Evolutionary conservation across 2,329 filamentous ascomycete genomes (phyloP).

Genomic region (Hymenoscyphus occultus): DNA sequence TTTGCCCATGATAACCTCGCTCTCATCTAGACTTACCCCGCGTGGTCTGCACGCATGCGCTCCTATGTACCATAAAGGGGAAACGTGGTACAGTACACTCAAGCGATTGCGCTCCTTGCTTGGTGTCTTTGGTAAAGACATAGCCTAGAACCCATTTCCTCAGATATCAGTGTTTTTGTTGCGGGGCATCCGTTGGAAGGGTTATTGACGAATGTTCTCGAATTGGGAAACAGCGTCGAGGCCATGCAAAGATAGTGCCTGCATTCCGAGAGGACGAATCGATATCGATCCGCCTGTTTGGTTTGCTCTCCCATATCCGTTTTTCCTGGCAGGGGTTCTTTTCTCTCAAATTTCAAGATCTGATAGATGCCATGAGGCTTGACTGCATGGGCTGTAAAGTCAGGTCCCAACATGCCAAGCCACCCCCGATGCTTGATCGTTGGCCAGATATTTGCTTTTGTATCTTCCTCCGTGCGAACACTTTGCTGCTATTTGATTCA

Average conservation of each 20-base stretch:
- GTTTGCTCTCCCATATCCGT: not conserved
- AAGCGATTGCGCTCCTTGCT: not conserved
- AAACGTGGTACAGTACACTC: not conserved
- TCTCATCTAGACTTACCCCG: not conserved
- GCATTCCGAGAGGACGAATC: not conserved
- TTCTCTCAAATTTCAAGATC: not conserved
- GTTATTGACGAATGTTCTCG: not conserved
- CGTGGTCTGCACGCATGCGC: not conserved
- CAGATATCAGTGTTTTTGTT: not conserved
- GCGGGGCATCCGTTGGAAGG: not conserved
- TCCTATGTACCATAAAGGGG: not conserved
- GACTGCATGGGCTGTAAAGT: not conserved
- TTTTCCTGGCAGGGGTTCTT: not conserved
- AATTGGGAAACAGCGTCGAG: not conserved
- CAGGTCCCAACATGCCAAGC: not conserved
- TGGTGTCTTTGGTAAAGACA: not conserved
- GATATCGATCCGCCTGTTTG: not conserved
- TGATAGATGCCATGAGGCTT: conserved; percentile 1
- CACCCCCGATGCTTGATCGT: not conserved
- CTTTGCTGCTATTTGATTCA: not conserved
- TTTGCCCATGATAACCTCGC: not conserved
- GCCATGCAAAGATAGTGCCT: not conserved
- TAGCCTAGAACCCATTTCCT: not conserved
- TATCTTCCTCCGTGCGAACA: not conserved
- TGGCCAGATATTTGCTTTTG: not conserved